Conservation (phyloP, 2,329 filamentous ascomycete genomes). For the Cladophialophora immunda region DNA sequence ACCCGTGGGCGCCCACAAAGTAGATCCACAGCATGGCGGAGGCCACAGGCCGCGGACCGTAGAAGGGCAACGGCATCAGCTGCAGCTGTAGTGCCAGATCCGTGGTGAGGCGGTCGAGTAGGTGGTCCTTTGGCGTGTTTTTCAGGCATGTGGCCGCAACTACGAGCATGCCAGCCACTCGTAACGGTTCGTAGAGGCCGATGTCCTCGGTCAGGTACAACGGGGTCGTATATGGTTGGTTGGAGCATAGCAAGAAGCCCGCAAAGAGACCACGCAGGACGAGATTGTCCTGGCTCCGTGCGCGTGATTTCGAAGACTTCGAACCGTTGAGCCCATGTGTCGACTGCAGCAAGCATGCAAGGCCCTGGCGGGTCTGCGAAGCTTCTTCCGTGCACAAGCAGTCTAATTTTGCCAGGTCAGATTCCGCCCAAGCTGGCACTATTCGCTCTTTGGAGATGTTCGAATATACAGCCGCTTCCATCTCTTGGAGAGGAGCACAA, state of each 20-base stretch:
- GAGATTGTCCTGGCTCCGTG: not conserved
- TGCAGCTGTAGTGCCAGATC: not conserved
- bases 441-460: not conserved
- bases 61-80: not conserved
- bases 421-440: not conserved
- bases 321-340: not conserved
- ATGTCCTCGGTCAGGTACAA: not conserved
- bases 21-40: constrained; percentile 2
- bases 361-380: not conserved
- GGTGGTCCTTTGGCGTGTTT: constrained; percentile 6
- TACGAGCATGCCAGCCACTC: constrained; percentile 6
- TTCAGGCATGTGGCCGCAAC: constrained; percentile 2
- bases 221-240: not conserved
- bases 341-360: not conserved
- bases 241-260: constrained; percentile 2
- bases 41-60: not conserved
- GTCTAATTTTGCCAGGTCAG: not conserved
- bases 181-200: not conserved
- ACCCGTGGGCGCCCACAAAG: not conserved
- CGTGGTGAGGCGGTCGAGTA: not conserved
- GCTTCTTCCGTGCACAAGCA: not conserved
- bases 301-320: too few species aligned
- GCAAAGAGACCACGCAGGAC: constrained; percentile 6
- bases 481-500: not conserved
- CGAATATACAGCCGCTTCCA: constrained; percentile 8